These are phyloP conservation scores for Pseudopyrenochaeta lycopersici DNA, from an alignment of 2,329 filamentous ascomycete genomes.

Conservation along the genomic window DNA sequence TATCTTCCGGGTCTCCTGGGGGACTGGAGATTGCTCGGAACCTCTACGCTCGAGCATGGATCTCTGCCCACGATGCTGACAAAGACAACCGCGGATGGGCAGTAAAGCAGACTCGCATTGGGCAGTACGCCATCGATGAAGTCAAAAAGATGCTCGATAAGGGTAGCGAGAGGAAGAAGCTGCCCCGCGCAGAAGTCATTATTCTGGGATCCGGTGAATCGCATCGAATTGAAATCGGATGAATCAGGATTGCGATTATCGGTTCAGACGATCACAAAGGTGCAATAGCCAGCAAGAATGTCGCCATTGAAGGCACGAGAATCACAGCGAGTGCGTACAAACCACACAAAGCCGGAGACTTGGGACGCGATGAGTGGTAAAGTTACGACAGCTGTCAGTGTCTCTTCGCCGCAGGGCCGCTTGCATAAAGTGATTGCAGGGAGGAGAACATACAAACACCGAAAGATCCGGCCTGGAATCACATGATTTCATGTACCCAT, in stretches of 20 bases:
- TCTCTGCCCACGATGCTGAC: constrained; percentile 69
- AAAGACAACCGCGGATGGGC: constrained; percentile 65
- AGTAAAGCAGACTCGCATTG: constrained; percentile 60
- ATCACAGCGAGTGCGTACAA: no score
- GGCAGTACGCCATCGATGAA: constrained; percentile 40
- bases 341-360: no score
- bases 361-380: no score
- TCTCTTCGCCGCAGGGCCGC: no score
- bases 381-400: no score
- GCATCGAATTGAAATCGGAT: constrained; percentile 27
- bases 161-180: constrained; percentile 14
- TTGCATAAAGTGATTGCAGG: no score
- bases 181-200: constrained; percentile 26
- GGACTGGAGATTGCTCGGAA: constrained; percentile 66
- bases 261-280: not conserved
- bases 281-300: not conserved
- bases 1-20: constrained; percentile 65
- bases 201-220: constrained; percentile 30
- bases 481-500: no score
- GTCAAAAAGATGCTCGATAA: constrained; percentile 40
- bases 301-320: no score
- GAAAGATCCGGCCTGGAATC: no score
- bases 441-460: no score
- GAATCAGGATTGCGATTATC: constrained; percentile 3
- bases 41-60: constrained; percentile 66